phyloP scores from a whole-genome alignment of 2,329 filamentous ascomycete genomes.

The Zymoseptoria pseudotritici region DNA sequence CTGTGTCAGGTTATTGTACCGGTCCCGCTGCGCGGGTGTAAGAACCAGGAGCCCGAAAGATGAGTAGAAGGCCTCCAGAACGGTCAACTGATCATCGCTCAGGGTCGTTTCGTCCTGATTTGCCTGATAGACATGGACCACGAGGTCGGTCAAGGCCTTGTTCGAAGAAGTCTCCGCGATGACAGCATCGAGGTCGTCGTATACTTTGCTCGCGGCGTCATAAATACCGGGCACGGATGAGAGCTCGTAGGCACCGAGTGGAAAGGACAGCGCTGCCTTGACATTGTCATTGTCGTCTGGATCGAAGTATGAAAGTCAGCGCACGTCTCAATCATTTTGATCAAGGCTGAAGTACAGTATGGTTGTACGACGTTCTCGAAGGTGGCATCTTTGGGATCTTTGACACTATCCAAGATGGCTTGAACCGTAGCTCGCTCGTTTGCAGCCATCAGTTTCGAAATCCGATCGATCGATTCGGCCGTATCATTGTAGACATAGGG shows the following conservation, averaged over 20 bases:
- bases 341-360: slow-evolving; percentile 37
- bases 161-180: slow-evolving; percentile 63
- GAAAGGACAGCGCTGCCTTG: slow-evolving; percentile 34
- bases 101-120: slow-evolving; percentile 42
- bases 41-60: slow-evolving; percentile 67
- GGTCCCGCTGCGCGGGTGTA: slow-evolving; percentile 58
- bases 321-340: background rate
- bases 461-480: slow-evolving; percentile 56
- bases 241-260: slow-evolving; percentile 39
- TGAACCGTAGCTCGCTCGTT: slow-evolving; percentile 57
- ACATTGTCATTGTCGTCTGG: slow-evolving; percentile 46
- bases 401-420: slow-evolving; percentile 50
- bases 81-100: slow-evolving; percentile 57
- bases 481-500: slow-evolving; percentile 69
- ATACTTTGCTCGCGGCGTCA: slow-evolving; percentile 38
- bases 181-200: slow-evolving; percentile 51
- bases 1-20: slow-evolving; percentile 78
- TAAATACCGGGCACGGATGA: slow-evolving; percentile 37
- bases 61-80: slow-evolving; percentile 67
- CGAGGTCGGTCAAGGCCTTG: slow-evolving; percentile 25
- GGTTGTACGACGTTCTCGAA: slow-evolving; percentile 54
- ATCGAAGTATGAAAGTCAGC: background rate
- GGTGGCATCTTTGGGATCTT: slow-evolving; percentile 41
- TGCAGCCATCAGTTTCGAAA: slow-evolving; percentile 54
- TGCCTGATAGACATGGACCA: slow-evolving; percentile 43